These are phyloP conservation scores for Monoraphidium neglectum DNA, from an alignment of 139 green algal genomes.

Conservation along the genomic window DNA sequence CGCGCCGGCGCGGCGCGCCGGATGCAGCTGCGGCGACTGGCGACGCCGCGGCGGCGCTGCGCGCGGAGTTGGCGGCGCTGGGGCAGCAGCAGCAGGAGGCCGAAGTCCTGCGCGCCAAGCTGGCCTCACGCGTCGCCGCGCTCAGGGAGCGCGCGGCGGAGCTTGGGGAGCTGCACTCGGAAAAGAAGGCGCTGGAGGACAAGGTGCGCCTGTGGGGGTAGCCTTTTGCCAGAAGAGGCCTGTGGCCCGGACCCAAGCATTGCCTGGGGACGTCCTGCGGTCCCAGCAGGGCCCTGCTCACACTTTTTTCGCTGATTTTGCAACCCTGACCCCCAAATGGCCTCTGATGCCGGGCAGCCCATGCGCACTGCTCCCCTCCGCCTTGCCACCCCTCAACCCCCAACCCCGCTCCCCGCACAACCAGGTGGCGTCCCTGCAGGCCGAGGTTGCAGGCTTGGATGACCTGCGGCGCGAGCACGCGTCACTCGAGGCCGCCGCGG, in stretches of 20 bases:
- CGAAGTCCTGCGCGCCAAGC: constrained; percentile 8
- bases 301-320: neutral
- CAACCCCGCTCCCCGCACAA: neutral
- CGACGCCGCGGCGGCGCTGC: neutral
- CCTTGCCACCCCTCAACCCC: neutral
- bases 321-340: neutral
- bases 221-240: neutral
- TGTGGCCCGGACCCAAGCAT: neutral
- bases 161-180: constrained; percentile 1
- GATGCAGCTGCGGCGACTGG: neutral
- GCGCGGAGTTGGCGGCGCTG: neutral
- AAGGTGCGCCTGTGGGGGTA: constrained; percentile 2
- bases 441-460: neutral
- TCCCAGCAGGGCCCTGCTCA: neutral
- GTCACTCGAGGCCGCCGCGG: neutral
- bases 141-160: constrained; percentile 9
- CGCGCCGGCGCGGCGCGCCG: neutral
- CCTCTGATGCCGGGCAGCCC: neutral
- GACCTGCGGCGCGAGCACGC: neutral
- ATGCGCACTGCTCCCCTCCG: too few relatives aligned
- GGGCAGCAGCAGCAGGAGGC: constrained; percentile 21
- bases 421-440: constrained; percentile 4
- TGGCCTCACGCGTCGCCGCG: constrained; percentile 6
- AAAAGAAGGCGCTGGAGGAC: constrained; percentile 29
- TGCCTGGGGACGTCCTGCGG: neutral